Evolutionary conservation across 129 eudicot genomes (phyloP).

Genomic region (Escallonia rubra): DNA sequence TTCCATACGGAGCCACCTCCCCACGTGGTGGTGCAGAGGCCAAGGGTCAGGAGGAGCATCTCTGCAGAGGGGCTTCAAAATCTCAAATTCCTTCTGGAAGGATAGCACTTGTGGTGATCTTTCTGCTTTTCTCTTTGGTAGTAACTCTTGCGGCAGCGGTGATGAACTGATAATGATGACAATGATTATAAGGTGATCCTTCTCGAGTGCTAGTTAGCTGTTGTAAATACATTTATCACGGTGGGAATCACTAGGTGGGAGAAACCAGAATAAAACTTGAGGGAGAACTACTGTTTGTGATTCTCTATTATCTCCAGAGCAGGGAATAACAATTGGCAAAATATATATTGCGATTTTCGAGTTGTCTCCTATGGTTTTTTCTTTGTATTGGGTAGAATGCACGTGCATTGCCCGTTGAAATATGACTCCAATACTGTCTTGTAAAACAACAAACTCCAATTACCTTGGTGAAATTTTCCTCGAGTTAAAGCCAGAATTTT

Average conservation of each 20-base stretch:
- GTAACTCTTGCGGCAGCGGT: slow-evolving; percentile 1
- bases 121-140: not conserved
- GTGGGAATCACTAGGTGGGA: not conserved
- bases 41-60: slow-evolving; percentile 68
- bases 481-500: too few relatives aligned
- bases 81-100: slow-evolving; percentile 65
- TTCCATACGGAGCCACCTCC: slow-evolving; percentile 81
- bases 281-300: slow-evolving; percentile 13
- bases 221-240: slow-evolving; percentile 31
- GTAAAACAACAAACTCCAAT: too few relatives aligned
- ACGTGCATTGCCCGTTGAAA: too few relatives aligned
- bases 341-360: too few relatives aligned
- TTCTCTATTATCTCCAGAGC: too few relatives aligned
- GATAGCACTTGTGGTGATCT: slow-evolving; percentile 11
- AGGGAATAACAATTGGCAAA: too few relatives aligned
- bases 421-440: too few relatives aligned
- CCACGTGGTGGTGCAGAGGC: slow-evolving; percentile 44
- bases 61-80: slow-evolving; percentile 90
- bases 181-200: not conserved
- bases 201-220: slow-evolving; percentile 6
- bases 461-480: too few relatives aligned
- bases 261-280: slow-evolving; percentile 3
- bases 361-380: too few relatives aligned
- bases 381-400: too few relatives aligned
- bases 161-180: slow-evolving; percentile 16